phyloP scores from a whole-genome alignment of 257 asterid species.

The Anisodus acutangulus region DNA sequence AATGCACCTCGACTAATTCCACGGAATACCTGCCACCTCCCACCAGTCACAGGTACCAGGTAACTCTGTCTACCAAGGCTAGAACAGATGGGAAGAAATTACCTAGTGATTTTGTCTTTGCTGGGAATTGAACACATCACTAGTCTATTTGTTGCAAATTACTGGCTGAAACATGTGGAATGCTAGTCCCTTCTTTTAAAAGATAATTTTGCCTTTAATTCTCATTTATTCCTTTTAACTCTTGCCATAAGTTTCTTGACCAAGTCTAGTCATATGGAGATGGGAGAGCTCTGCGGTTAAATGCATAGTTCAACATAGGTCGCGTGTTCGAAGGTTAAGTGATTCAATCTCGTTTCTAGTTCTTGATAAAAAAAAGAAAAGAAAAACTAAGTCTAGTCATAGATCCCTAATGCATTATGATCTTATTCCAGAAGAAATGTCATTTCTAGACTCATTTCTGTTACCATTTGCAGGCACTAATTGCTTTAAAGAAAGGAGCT shows the following conservation, averaged over 20 bases:
- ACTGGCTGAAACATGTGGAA: conserved; percentile 8
- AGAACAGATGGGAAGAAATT: too few species aligned
- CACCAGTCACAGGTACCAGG: too few species aligned
- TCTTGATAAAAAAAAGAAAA: not conserved
- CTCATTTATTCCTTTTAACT: not conserved
- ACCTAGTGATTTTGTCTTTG: too few species aligned
- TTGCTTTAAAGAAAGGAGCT: conserved; percentile 87
- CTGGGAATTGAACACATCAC: not conserved
- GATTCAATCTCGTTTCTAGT: not conserved
- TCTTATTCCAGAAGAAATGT: conserved; percentile 19
- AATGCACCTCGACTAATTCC: too few species aligned
- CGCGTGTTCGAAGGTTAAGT: not conserved
- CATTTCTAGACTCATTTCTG: conserved; percentile 25
- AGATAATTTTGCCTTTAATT: not conserved
- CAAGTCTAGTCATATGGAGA: not conserved
- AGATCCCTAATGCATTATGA: not conserved
- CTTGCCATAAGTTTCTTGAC: not conserved
- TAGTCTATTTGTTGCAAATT: not conserved
- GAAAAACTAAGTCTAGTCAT: not conserved
- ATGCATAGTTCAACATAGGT: not conserved
- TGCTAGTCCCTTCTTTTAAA: not conserved
- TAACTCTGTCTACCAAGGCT: too few species aligned
- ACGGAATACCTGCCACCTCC: too few species aligned
- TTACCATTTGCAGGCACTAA: conserved; percentile 61
- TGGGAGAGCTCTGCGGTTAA: not conserved